phyloP scores from a whole-genome alignment of 305 asterid genomes.

The Rubia tinctorum region DNA sequence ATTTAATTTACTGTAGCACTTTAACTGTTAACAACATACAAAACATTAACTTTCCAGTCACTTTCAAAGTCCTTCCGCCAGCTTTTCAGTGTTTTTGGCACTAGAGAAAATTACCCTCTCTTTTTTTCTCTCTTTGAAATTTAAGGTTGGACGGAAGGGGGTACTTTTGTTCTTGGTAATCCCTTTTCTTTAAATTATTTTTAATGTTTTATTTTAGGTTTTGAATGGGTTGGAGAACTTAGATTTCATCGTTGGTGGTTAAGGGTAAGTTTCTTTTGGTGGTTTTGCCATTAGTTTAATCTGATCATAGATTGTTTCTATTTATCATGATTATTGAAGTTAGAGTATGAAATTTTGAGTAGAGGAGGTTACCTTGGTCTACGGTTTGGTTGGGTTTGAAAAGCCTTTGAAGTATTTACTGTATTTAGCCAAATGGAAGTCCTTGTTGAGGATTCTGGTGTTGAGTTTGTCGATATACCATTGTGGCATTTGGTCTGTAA shows the following conservation, averaged over 20 bases:
- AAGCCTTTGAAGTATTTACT: not conserved
- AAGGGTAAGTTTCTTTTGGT: not conserved
- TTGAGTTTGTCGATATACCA: not conserved
- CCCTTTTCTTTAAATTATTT: not conserved
- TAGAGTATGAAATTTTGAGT: not conserved
- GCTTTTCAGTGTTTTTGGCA: no score
- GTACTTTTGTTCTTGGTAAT: slow-evolving; percentile 4
- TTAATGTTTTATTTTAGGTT: slow-evolving; percentile 1
- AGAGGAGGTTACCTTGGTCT: not conserved
- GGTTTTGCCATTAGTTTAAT: not conserved
- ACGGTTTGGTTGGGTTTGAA: not conserved
- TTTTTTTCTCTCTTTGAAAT: no score
- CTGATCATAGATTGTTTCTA: not conserved
- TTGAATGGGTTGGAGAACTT: not conserved
- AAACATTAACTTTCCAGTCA: no score
- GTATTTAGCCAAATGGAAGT: not conserved
- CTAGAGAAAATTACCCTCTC: no score
- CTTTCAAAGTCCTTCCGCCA: no score
- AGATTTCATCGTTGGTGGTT: not conserved
- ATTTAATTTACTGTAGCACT: no score
- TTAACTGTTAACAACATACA: no score
- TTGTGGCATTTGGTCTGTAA: slow-evolving; percentile 1
- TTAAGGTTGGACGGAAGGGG: no score
- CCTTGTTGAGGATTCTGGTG: not conserved
- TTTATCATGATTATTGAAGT: not conserved